These are phyloP conservation scores for Oxalis stricta DNA, from an alignment of 441 rosid genomes.

Conservation along the genomic window DNA sequence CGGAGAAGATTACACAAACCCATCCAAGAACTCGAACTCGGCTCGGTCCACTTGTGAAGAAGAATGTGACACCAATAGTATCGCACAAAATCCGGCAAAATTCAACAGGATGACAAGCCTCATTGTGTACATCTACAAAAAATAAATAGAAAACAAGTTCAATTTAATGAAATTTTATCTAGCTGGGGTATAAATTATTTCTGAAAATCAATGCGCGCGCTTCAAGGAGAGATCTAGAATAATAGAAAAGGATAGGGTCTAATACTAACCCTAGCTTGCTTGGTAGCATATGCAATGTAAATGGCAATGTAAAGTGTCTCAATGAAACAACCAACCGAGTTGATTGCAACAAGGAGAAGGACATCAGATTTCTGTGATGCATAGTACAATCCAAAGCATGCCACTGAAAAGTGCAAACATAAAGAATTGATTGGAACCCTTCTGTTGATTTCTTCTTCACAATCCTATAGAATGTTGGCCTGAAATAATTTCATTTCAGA, in stretches of 20 bases:
- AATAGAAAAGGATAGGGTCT: neutral
- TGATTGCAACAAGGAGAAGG: conserved; percentile 46
- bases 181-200: neutral
- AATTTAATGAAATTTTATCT: neutral
- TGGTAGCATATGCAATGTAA: conserved; percentile 34
- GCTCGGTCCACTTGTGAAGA: conserved; percentile 28
- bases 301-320: conserved; percentile 38
- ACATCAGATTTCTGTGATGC: conserved; percentile 28
- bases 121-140: conserved; percentile 30
- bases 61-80: conserved; percentile 27
- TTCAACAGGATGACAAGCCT: conserved; percentile 31
- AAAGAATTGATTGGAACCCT: conserved; percentile 45
- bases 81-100: conserved; percentile 29
- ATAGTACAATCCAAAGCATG: conserved; percentile 49
- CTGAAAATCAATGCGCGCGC: neutral
- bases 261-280: conserved; percentile 26
- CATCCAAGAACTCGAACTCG: conserved; percentile 35
- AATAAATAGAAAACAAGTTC: neutral
- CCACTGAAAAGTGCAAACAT: conserved; percentile 40
- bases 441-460: conserved; percentile 48
- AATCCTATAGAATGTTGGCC: conserved; percentile 41
- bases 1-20: conserved; percentile 29
- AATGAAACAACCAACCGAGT: conserved; percentile 35
- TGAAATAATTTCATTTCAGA: neutral
- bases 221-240: neutral